These are phyloP conservation scores for Cynara cardunculus DNA, from an alignment of 129 eudicot species.

Conservation along the genomic window DNA sequence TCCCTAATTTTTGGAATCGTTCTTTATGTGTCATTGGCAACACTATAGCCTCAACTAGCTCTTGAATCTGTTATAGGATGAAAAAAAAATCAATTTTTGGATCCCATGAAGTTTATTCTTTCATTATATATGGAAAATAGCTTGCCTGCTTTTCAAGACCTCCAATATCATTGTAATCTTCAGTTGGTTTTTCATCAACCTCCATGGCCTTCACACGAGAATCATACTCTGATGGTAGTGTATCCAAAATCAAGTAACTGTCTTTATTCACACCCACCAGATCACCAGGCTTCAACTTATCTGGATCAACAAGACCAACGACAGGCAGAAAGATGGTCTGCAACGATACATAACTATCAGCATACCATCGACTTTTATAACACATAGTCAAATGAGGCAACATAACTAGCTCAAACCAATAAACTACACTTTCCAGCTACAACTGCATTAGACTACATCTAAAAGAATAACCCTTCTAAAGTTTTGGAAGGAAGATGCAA, in stretches of 20 bases:
- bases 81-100: no score
- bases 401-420: background rate
- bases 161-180: slow-evolving; percentile 93
- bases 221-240: slow-evolving; percentile 91
- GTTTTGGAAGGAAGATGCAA: background rate
- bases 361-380: background rate
- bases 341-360: background rate
- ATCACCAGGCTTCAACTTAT: slow-evolving; percentile 90
- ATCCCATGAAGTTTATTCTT: no score
- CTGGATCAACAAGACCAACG: slow-evolving; percentile 97
- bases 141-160: slow-evolving; percentile 93
- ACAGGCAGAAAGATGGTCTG: slow-evolving; percentile 97
- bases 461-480: no score
- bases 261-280: slow-evolving; percentile 97
- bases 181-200: slow-evolving; percentile 98
- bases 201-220: slow-evolving; percentile 99
- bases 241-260: slow-evolving; percentile 86
- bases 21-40: slow-evolving; percentile 98
- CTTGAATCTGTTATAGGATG: slow-evolving; percentile 63
- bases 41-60: slow-evolving; percentile 92
- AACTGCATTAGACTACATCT: background rate
- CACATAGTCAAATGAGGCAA: background rate
- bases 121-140: background rate
- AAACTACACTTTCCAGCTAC: background rate
- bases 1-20: slow-evolving; percentile 76